Base-by-base conservation (phyloP, 257 asterid species). In the Fraxinus pennsylvanica region DNA sequence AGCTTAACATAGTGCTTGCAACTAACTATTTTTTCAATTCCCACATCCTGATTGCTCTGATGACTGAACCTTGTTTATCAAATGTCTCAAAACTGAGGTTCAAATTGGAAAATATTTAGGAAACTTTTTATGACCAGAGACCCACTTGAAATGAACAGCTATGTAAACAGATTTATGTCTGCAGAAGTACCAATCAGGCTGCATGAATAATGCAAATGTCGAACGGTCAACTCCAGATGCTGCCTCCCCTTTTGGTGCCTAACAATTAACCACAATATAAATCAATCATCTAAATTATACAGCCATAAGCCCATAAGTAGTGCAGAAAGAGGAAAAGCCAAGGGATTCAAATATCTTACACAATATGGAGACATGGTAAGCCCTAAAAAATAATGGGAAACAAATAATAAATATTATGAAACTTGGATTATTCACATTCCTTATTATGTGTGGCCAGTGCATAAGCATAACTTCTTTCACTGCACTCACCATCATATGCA, bases 161-260 rank as follows among this genome's bases (percentile, higher is more conserved):
- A 68, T 36, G 73, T 65, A 69, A 47, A 80, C 38, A 74, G 71
- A 82, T 67, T 63, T 57, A 39, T 5, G 71, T 21, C 30, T 74
- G 61, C 39, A 47, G 12, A 72, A 82, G 33, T 92, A 94, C 98
- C 98, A 94, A 84, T 92, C 89, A 77, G 98, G 98, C 88, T 94
- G 98, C 97, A 94, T 92, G 78, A 94, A 94, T 72, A 94, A 83
- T 19, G 98, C 97, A 88, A 92, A 92, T 65, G 97, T 92, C 36
- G 97, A 88, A 63, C 98, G 98, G 68, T 92, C 98, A 79, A 89
- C 86, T 38, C 89, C 93, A 84, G 80, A 79, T 80, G 97, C 90
- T 21, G 80, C 86, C 79, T 88, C 91, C 77, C 92, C 91, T 74
- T 76, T 82, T 74, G 98, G 97, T 74, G 97, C 98, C 98, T 93